Evolutionary conservation across 2,329 filamentous ascomycete genomes (phyloP).

Genomic region (Colletotrichum truncatum): DNA sequence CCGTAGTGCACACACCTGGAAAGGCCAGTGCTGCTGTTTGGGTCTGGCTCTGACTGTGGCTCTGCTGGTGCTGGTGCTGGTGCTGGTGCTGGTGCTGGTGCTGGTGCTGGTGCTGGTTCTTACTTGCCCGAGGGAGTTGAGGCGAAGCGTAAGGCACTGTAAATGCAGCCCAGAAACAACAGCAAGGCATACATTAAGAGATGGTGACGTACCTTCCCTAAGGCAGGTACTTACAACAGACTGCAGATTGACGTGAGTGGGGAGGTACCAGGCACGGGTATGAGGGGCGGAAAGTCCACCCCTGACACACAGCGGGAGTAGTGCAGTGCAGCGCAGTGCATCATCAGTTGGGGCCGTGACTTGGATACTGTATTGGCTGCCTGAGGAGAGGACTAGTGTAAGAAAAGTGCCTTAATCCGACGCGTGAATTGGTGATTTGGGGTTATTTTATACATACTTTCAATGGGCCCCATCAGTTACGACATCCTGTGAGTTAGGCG

Average conservation of each 20-base stretch:
- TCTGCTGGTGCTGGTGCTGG: neutral
- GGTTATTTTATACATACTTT: neutral
- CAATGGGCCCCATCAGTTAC: neutral
- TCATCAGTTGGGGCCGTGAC: too few relatives aligned
- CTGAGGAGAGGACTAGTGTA: neutral
- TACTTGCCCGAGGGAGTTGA: neutral
- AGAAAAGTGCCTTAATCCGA: neutral
- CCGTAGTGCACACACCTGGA: neutral
- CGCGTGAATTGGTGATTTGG: neutral
- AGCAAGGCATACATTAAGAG: neutral
- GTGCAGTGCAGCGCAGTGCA: constrained; percentile 4
- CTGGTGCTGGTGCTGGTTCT: neutral
- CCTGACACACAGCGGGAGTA: constrained; percentile 5
- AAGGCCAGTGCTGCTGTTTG: neutral
- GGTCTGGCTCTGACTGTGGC: neutral
- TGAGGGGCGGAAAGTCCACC: neutral
- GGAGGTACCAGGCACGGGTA: neutral
- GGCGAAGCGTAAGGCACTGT: neutral
- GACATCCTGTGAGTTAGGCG: neutral
- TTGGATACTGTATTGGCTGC: too few relatives aligned
- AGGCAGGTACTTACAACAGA: constrained; percentile 6
- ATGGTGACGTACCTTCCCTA: constrained; percentile 8
- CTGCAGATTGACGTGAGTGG: neutral
- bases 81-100: neutral
- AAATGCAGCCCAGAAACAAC: neutral